phyloP scores from a whole-genome alignment of 495 filamentous ascomycete species.

The Xylaria acuta region DNA sequence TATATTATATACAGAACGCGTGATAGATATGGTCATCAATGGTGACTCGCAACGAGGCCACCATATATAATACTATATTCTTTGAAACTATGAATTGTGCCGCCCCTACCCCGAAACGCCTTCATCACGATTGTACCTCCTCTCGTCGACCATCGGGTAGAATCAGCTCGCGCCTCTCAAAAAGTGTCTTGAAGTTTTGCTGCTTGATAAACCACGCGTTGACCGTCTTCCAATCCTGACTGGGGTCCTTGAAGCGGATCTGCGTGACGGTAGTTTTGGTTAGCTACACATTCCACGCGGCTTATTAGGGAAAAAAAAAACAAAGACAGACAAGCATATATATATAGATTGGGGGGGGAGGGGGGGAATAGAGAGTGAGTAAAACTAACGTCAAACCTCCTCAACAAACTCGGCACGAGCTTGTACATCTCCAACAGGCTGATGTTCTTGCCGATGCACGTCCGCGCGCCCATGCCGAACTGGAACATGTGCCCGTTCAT shows the following conservation, averaged over 20 bases:
- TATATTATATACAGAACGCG: not conserved
- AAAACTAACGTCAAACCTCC: conserved; percentile 66
- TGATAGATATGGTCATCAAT: not conserved
- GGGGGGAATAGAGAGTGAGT: not conserved
- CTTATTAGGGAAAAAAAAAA: no score
- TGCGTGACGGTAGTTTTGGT: no score
- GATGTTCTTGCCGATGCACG: conserved; percentile 77
- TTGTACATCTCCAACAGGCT: conserved; percentile 80
- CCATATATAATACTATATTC: not conserved
- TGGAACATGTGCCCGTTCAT: conserved; percentile 69
- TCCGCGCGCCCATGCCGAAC: conserved; percentile 65
- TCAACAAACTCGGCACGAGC: conserved; percentile 73
- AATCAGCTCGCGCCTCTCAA: conserved; percentile 55
- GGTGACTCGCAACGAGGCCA: not conserved
- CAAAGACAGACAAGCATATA: not conserved
- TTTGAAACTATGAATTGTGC: not conserved
- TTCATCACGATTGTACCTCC: conserved; percentile 4
- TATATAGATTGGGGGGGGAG: not conserved
- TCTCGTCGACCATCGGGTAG: conserved; percentile 37
- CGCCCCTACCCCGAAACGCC: not conserved
- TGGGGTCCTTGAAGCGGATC: conserved; percentile 64
- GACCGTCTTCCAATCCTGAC: conserved; percentile 67
- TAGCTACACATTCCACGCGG: not conserved
- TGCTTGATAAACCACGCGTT: conserved; percentile 80
- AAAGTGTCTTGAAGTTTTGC: conserved; percentile 65